Evolutionary conservation across 169 alveolate species (phyloP).

Genomic region (Theileria annulata): DNA sequence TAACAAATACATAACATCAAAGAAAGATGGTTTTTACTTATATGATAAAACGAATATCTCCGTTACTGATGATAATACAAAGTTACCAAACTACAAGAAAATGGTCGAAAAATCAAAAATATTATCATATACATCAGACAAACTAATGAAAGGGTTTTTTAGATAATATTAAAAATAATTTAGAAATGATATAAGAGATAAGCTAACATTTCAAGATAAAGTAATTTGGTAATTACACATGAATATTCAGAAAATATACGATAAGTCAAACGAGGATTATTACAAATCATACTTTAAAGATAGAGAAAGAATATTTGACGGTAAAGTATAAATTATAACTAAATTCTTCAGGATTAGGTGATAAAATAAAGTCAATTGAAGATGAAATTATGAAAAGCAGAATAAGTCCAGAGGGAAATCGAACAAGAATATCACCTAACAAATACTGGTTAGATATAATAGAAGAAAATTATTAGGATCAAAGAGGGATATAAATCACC

Average conservation of each 20-base stretch:
- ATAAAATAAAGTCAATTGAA: conserved; percentile 13
- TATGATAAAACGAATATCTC: conserved; percentile 11
- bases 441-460: conserved; percentile 45
- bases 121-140: not conserved
- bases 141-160: not conserved
- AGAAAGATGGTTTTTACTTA: conserved; percentile 10
- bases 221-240: not conserved
- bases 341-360: conserved; percentile 7
- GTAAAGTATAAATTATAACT: conserved; percentile 1
- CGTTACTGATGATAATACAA: conserved; percentile 15
- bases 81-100: conserved; percentile 16
- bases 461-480: conserved; percentile 18
- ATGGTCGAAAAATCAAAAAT: conserved; percentile 30
- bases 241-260: conserved; percentile 40
- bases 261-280: conserved; percentile 59
- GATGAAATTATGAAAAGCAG: conserved; percentile 20
- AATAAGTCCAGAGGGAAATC: not conserved
- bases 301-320: conserved; percentile 56
- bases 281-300: conserved; percentile 51
- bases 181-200: not conserved
- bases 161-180: not conserved
- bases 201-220: not conserved
- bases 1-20: conserved; percentile 9
- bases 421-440: conserved; percentile 49
- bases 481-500: conserved; percentile 57